Conservation (phyloP, 2,329 filamentous ascomycete genomes). For the Exophiala mesophila region DNA sequence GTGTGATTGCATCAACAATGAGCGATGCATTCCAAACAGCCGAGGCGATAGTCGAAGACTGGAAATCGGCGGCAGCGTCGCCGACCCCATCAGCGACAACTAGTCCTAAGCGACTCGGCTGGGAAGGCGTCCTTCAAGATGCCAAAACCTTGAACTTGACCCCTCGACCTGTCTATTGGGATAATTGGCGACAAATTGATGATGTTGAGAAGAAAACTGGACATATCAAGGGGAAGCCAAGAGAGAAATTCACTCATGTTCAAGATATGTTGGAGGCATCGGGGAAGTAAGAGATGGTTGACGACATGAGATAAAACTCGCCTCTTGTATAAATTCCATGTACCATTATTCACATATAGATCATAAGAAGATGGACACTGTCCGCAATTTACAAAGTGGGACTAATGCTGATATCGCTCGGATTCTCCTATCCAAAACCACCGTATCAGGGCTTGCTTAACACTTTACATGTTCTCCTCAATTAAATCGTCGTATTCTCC, state of each 20-base stretch:
- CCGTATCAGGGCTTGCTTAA: too few relatives aligned
- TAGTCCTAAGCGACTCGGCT: constrained; percentile 52
- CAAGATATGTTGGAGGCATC: constrained; percentile 52
- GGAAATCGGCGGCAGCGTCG: constrained; percentile 37
- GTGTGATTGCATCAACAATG: constrained; percentile 95
- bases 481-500: too few relatives aligned
- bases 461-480: too few relatives aligned
- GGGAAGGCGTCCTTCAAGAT: constrained; percentile 68
- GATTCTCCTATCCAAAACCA: too few relatives aligned
- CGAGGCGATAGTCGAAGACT: constrained; percentile 77
- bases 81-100: constrained; percentile 22
- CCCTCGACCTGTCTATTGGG: constrained; percentile 65
- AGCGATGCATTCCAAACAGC: constrained; percentile 86
- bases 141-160: constrained; percentile 49
- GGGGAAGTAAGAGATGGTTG: constrained; percentile 35
- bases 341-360: too few relatives aligned
- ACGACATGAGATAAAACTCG: too few relatives aligned
- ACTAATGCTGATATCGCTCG: too few relatives aligned
- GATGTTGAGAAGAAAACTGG: constrained; percentile 67
- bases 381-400: too few relatives aligned
- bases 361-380: too few relatives aligned
- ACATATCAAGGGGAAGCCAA: constrained; percentile 62
- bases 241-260: constrained; percentile 61
- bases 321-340: too few relatives aligned
- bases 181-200: constrained; percentile 83